Evolutionary conservation across 1,139 yeast genomes (phyloP), one percentile per base, ranked within the genome.

Genomic region (Geotrichum carabidarum): DNA sequence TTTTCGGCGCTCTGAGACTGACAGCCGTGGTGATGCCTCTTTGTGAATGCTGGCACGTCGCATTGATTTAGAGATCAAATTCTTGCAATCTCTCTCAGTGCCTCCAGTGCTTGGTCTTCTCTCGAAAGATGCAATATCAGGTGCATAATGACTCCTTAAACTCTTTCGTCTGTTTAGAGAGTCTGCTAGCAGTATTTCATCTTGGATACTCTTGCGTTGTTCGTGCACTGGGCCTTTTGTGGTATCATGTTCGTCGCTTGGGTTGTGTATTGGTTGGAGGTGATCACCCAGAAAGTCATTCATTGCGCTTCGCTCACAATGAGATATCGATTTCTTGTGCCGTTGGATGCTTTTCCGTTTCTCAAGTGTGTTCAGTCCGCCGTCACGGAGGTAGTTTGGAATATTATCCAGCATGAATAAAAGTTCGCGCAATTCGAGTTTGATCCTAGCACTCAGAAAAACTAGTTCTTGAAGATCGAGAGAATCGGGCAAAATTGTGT

Each of bases 321-420:
- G 8, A 14, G 51, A 49, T n/a, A 46, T 40, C 12, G 55, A 48
- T 9, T 22, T 37, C n/a, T 34, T 37, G 34, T 53, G 56, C n/a
- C 53, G 45, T 37, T 48, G 56, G 9, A 53, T 53, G 44, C 52
- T 53, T 4, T 44, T 48, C 11, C 44, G 44, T 40, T 47, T 43
- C 30, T 47, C 51, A 27, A 44, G 31, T 12, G 55, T 43, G 18
- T 43, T 37, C 8, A 44, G 17, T 4, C 51, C 49, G 6, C 56
- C 52, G 15, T 53, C 50, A n/a, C 32, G 45, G 1, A 53, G 32
- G 34, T 31, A 53, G 38, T 48, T 40, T 15, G 56, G 56, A 8
- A 37, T 47, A 44, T 53, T 53, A 44, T 53, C 56, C 7, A 53
- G 47, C 53, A 53, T 44, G 14, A 53, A 53, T 11, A 48, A 27